Base-by-base conservation (phyloP, 2,329 filamentous ascomycete genomes). In the Pseudopithomyces chartarum region DNA sequence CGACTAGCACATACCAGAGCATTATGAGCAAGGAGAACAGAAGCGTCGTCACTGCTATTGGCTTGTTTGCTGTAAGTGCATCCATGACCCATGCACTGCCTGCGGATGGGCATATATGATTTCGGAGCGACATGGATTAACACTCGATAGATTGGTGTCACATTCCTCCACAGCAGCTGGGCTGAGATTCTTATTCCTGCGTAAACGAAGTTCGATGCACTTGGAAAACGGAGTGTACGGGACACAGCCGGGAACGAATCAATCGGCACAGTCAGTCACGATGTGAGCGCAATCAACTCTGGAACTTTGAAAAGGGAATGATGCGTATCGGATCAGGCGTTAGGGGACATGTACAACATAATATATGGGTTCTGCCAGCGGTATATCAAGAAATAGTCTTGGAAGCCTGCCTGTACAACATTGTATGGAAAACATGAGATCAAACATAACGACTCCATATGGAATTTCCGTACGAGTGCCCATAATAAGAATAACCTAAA, bases 81-180 rank as follows among this genome's bases (percentile, higher is more conserved):
- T n/a, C 38, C 6, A 20, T n/a, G 15, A 10, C n/a, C 15, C 17
- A 10, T 34, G 29, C 45, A 19, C 20, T 26, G n/a, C 34, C 48
- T 22, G 17, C 36, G 26, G 11, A 23, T 34, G 19, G 26, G 8
- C 26, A 22, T 7, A 47, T 22, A 53, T 32, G 8, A 13, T 17
- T 33, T 32, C 15, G 17, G 36, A 17, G 38, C 54, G 45, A 38
- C 34, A 33, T 62, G 42, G 50, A 59, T 68, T 72, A 55, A 73
- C 58, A 50, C 12, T 13, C 15, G 53, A 34, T 54, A 83, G 81
- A 76, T 79, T 50, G 80, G 80, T 56, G 80, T 84, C 36, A 76
- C 81, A 6, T 84, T 84, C 66, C 64, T 84, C 43, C 77, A 81
- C 66, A 82, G 80, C 71, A 82, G 79, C 73, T 83, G 80, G 79